Evolutionary conservation across 805 yeast species (phyloP).

Genomic region (Saturnispora zaruensis): DNA sequence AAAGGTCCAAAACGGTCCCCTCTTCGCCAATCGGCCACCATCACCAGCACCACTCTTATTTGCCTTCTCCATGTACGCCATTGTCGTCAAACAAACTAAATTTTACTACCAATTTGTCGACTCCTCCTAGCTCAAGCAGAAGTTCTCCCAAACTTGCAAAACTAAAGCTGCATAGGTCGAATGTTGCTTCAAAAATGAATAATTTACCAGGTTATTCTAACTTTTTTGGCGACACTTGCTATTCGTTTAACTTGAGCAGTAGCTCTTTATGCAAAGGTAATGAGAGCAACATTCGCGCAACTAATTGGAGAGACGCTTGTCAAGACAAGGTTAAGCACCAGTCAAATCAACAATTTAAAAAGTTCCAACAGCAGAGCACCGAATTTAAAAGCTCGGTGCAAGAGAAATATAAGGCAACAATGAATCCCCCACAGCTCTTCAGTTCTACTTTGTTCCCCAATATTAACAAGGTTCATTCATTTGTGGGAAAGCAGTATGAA

Average conservation of each 20-base stretch:
- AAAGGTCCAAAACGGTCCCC: conserved; percentile 26
- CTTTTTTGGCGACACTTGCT: conserved; percentile 31
- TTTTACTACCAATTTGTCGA: not conserved
- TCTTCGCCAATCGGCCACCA: conserved; percentile 24
- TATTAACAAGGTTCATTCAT: conserved; percentile 18
- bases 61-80: conserved; percentile 21
- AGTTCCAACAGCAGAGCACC: conserved; percentile 31
- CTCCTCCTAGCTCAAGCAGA: conserved; percentile 10
- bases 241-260: conserved; percentile 24
- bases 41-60: conserved; percentile 18
- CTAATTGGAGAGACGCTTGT: conserved; percentile 37
- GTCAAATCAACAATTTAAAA: conserved; percentile 32
- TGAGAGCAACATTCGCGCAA: conserved; percentile 29
- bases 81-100: not conserved
- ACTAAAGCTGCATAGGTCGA: conserved; percentile 15
- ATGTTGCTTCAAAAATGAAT: conserved; percentile 11
- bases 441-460: conserved; percentile 11
- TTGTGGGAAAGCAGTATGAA: conserved; percentile 21
- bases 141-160: conserved; percentile 14
- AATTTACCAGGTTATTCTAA: conserved; percentile 16
- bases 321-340: conserved; percentile 34
- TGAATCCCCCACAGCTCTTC: conserved; percentile 1
- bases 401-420: not conserved
- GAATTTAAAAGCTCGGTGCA: conserved; percentile 10
- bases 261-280: conserved; percentile 16